A percentile compares a stretch with the other conserved stretches of the same genome.
Conservation (phyloP, 139 green algal genomes). For the Ettlia oleoabundans region DNA sequence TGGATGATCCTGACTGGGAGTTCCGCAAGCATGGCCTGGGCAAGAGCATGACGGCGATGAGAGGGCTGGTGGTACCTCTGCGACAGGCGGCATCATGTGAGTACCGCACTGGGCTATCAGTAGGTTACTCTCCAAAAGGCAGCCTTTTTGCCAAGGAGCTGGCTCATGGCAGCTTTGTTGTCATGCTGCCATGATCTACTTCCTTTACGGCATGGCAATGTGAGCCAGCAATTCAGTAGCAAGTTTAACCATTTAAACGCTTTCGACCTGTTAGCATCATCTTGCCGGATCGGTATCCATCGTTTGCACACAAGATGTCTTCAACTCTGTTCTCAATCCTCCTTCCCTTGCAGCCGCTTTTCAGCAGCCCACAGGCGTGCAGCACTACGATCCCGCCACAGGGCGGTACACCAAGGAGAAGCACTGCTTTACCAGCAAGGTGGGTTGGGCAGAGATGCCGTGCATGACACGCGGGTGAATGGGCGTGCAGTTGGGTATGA, state of each 20-base stretch:
- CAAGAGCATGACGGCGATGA: not conserved
- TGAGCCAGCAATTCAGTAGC: no score
- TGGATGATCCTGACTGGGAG: no score
- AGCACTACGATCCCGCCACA: not conserved
- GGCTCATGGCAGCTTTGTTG: not conserved
- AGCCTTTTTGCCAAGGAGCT: no score
- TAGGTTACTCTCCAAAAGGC: no score
- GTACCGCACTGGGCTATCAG: not conserved
- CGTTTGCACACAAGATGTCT: no score
- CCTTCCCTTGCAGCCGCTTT: not conserved
- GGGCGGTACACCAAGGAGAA: not conserved
- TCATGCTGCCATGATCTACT: not conserved
- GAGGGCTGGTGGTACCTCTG: not conserved
- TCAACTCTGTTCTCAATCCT: not conserved
- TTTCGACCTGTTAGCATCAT: no score
- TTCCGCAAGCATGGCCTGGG: no score
- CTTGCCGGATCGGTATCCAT: no score
- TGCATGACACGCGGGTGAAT: not conserved
- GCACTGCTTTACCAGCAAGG: conserved; percentile 1
- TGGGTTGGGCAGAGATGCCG: not conserved
- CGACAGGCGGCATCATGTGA: conserved; percentile 5
- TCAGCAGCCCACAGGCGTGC: not conserved
- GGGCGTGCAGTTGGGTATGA: no score
- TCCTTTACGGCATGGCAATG: no score
- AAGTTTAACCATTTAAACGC: no score